Base-by-base conservation (phyloP, 177 flowering plant species). In the Tripterygium wilfordii region DNA sequence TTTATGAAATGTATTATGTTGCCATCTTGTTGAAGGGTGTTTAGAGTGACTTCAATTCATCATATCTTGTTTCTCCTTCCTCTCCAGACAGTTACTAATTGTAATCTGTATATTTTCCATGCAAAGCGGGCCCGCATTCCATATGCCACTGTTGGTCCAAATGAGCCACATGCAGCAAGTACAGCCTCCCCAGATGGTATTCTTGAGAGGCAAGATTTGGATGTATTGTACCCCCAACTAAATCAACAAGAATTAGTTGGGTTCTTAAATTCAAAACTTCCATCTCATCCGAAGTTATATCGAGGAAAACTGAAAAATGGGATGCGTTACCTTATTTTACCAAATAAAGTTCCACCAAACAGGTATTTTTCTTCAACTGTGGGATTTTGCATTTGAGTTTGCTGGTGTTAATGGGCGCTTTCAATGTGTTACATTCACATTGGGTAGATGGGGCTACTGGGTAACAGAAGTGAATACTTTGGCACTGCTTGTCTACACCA, bases 161-260 rank as follows among this genome's bases (percentile, higher is more conserved):
- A 85, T 70, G 99, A 90, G 80, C 99, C 97, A 42, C 99, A 90
- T 72, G 99, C 91, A 41, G 91, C 97, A n/a, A 79, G 85, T 63
- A 80, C 85, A 45, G 46, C 83, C 39, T 83, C 83, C 86, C 79
- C 95, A 8, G 96, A 83, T 61, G 81, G 81, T 44, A 35, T 77
- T 62, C 39, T 76, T 36, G 96, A 87, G 63, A 80, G 80, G 57
- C 86, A 73, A 60, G 76, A 74, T 42, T 32, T 65, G 4, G 77
- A 67, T 57, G 50, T 56, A 10, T 64, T 73, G 54, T 78, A 73
- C 58, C 68, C 65, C 54, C 82, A 81, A 35, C 21, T 63, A 42
- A 75, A 57, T 31, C 60, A 51, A 24, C 20, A 63, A 44, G 80
- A 75, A 12, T 36, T 87, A 30, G 81, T 77, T 40, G 77, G 57